Percentiles rank a stretch among this genome's conserved stretches.
Conservation (phyloP, 306 rosid species). For the Cucumis cinereus region DNA sequence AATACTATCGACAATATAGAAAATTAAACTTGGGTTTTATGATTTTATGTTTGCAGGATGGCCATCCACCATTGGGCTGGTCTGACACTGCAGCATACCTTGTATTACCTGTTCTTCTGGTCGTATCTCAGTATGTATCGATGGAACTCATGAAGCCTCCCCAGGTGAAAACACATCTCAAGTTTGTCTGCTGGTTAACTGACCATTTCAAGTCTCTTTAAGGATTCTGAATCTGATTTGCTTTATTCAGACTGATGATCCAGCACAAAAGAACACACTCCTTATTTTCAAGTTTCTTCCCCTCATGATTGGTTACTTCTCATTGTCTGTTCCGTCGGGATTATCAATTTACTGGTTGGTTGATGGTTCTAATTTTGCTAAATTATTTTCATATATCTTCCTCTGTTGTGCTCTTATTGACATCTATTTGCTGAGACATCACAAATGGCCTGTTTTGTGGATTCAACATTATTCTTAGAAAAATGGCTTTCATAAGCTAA, state of each 20-base stretch:
- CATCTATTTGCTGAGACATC: not conserved
- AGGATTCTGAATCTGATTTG: constrained; percentile 12
- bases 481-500: not conserved
- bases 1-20: not conserved
- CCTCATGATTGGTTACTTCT: constrained; percentile 97
- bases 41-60: constrained; percentile 47
- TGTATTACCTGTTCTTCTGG: constrained; percentile 84
- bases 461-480: not conserved
- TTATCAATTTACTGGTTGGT: constrained; percentile 97
- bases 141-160: constrained; percentile 99
- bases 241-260: constrained; percentile 81
- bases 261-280: constrained; percentile 78
- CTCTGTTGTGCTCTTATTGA: not conserved
- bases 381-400: not conserved
- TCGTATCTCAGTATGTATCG: constrained; percentile 70
- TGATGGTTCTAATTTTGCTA: not conserved
- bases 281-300: constrained; percentile 96
- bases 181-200: not conserved
- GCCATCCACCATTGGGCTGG: constrained; percentile 99
- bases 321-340: constrained; percentile 96
- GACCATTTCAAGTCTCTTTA: constrained; percentile 10
- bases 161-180: constrained; percentile 39
- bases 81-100: constrained; percentile 80
- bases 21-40: not conserved
- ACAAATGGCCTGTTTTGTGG: not conserved